phyloP scores from a whole-genome alignment of 1,139 yeast genomes.

The Diutina scorzettiae region DNA sequence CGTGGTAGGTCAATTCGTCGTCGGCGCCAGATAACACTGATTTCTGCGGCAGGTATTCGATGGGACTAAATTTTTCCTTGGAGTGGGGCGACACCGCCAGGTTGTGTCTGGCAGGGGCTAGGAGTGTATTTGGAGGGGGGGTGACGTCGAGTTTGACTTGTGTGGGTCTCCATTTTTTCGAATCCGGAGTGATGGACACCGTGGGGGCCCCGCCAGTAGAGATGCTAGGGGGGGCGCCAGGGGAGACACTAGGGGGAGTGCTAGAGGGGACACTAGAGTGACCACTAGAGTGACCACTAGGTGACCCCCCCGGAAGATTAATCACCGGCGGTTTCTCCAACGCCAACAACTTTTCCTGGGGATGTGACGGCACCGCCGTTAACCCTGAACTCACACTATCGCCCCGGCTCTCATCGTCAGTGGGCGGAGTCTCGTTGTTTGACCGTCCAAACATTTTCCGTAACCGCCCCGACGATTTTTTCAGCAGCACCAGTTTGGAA shows the following conservation, averaged over 20 bases:
- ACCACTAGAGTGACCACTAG: background rate
- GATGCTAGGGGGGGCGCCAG: background rate
- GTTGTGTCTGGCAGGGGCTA: background rate
- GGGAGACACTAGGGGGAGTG: background rate
- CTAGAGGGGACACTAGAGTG: background rate
- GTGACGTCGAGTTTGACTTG: background rate
- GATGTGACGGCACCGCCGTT: too few relatives aligned
- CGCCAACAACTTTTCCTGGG: too few relatives aligned
- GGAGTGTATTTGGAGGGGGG: background rate
- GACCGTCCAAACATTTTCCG: background rate
- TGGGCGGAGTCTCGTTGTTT: background rate
- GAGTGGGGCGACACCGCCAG: background rate
- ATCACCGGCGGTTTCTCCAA: too few relatives aligned
- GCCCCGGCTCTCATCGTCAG: too few relatives aligned
- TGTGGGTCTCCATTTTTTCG: background rate
- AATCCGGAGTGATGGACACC: background rate
- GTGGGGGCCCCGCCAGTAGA: background rate
- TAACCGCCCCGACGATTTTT: background rate
- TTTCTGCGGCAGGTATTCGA: too few relatives aligned
- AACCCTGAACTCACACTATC: too few relatives aligned
- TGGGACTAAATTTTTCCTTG: background rate
- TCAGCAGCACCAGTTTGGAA: slow-evolving; percentile 1
- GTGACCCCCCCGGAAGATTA: too few relatives aligned
- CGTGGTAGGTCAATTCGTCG: background rate
- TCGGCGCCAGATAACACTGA: too few relatives aligned